Percentiles rank a stretch among this genome's conserved stretches.
Evolutionary conservation across 2,329 filamentous ascomycete genomes (phyloP).

Genomic region (Raffaelea arxii): DNA sequence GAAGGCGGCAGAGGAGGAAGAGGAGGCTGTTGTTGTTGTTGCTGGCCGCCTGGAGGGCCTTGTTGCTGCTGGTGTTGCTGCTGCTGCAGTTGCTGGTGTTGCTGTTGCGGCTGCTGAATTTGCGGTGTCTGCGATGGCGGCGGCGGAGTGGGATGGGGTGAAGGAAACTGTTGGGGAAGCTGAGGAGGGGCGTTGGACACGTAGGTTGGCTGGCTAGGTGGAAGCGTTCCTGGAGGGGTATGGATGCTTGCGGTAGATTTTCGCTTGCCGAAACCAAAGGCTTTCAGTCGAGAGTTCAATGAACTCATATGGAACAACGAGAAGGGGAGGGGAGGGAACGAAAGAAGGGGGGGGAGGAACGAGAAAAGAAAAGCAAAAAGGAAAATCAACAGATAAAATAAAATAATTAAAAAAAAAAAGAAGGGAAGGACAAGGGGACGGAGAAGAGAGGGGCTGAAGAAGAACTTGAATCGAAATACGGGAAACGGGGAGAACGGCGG

Average conservation of each 20-base stretch:
- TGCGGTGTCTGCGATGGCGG: slow-evolving; percentile 1
- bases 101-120: slow-evolving; percentile 2
- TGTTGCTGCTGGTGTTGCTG: slow-evolving; percentile 9
- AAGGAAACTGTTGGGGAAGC: slow-evolving; percentile 40
- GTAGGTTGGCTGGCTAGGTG: slow-evolving; percentile 10
- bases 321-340: slow-evolving; percentile 21
- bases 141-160: slow-evolving; percentile 9
- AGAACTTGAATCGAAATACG: not conserved
- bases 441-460: slow-evolving; percentile 12
- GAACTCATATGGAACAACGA: slow-evolving; percentile 54
- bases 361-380: not conserved
- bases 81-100: slow-evolving; percentile 9
- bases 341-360: slow-evolving; percentile 12
- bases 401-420: slow-evolving; percentile 15
- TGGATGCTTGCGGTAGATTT: slow-evolving; percentile 57
- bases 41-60: slow-evolving; percentile 12
- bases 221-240: slow-evolving; percentile 25
- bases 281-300: slow-evolving; percentile 71
- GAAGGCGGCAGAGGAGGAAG: not conserved
- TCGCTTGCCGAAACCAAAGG: slow-evolving; percentile 73
- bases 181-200: slow-evolving; percentile 27
- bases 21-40: slow-evolving; percentile 7
- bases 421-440: slow-evolving; percentile 16
- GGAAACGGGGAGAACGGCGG: not conserved
- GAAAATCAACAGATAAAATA: slow-evolving; percentile 13